phyloP scores from a whole-genome alignment of 768 basidiomycete species.

The Tricholoma matsutake region DNA sequence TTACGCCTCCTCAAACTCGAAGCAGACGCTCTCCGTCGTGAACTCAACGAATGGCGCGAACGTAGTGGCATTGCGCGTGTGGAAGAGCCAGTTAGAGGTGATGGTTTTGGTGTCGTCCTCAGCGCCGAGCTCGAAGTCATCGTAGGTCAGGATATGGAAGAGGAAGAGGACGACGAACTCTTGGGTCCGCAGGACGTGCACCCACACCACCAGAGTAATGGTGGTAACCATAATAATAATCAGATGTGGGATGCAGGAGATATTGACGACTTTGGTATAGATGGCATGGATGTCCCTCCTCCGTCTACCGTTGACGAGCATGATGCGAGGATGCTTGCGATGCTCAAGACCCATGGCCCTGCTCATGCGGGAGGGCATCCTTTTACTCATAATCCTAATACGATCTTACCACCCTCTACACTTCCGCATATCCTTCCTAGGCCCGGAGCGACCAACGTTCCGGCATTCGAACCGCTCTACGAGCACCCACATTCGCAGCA shows the following conservation, averaged over 20 bases:
- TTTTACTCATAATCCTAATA: conserved; percentile 13
- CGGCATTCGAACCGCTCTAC: conserved; percentile 20
- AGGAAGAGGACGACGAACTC: conserved; percentile 47
- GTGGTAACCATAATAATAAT: conserved; percentile 14
- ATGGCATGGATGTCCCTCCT: conserved; percentile 11
- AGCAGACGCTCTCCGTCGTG: conserved; percentile 81
- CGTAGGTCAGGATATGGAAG: conserved; percentile 43
- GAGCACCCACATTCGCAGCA: conserved; percentile 4
- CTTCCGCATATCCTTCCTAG: conserved; percentile 17
- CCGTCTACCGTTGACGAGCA: conserved; percentile 28
- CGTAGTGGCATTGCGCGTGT: conserved; percentile 66
- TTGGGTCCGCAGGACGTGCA: conserved; percentile 29
- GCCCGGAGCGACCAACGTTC: conserved; percentile 18
- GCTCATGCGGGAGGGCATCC: conserved; percentile 3
- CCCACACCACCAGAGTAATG: conserved; percentile 20
- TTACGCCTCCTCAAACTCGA: conserved; percentile 77
- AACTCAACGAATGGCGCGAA: conserved; percentile 92
- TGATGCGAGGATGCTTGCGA: conserved; percentile 15
- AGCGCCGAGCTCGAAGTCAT: conserved; percentile 70
- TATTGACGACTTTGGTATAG: conserved; percentile 17
- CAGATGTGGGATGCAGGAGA: conserved; percentile 15
- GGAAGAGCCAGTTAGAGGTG: conserved; percentile 70
- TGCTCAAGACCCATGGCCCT: conserved; percentile 12
- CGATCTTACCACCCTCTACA: conserved; percentile 2
- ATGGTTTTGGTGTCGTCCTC: conserved; percentile 70